Evolutionary conservation across 108 stramenopile genomes (phyloP), one percentile per base, ranked within the genome.

Genomic region (Pseudonitzschia delicatissima): DNA sequence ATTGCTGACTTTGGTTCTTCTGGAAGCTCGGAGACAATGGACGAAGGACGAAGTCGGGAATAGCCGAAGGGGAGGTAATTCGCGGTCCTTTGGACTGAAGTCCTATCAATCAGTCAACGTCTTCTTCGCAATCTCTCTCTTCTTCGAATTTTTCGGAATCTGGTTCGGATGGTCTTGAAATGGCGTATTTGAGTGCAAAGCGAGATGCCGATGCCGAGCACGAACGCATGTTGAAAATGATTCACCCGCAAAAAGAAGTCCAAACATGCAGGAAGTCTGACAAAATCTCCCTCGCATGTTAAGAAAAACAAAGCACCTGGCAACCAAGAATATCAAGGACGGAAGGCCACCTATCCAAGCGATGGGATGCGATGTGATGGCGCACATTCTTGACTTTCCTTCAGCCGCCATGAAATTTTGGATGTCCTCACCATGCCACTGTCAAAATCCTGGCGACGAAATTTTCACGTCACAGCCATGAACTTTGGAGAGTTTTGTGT

Each of bases 401-500:
- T 35, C 71, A 84, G 18, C 87, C 87, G 17, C 83, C 79, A 21
- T n/a, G 73, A 88, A 34, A 75, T 81, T 44, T 67, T 90, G 69
- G 66, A 76, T 26, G 68, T 93, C 35, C 77, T 93, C 0, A 88
- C 85, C 9, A 79, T 78, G 68, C 92, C 92, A 1, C 53, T 90
- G 4, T 90, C 87, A 67, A 88, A 83, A 63, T 74, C 74, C 26
- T 93, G 87, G 87, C 64, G 75, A 20, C 23, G 62, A 26, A 80
- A 73, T n/a, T n/a, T 88, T 82, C 63, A 84, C 92, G 15, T 62
- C 28, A 9, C 86, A 84, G 45, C 83, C 85, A 64, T n/a, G 87
- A 86, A 35, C 57, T 93, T 6, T 93, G 92, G 92, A 80, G 87
- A 57, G 78, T 86, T 15, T 59, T 93, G 27, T 93, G 92, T 73